Evolutionary conservation across 2,329 filamentous ascomycete genomes (phyloP), one percentile per base, ranked within the genome.

Genomic region (Paraphoma chrysanthemicola): DNA sequence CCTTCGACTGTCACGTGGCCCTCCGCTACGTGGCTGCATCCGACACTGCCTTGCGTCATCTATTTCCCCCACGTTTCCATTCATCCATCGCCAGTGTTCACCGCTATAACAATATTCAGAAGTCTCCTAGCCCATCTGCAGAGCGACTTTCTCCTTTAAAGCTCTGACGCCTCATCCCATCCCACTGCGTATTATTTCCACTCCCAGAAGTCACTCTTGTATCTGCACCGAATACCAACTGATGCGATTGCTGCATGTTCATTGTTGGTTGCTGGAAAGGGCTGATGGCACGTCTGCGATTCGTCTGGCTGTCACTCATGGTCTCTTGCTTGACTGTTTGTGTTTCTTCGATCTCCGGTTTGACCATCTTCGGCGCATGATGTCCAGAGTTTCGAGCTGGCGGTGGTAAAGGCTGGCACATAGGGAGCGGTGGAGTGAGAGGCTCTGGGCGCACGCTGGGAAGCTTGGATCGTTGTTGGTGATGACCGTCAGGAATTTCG

Each of bases 251-350:
- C 41, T 43, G 47, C 5, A 30, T n/a, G n/a, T 49, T 54, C 56
- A 59, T 18, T 7, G 44, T 41, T 9, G 59, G 59, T 45, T 59
- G 56, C 42, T 10, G 31, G 49, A 56, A 62, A 1, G 51, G 43
- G 18, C 33, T 50, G 5, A n/a, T 7, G 3, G 44, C 30, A 36
- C 23, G 29, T 16, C 16, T 9, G 23, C 28, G 44, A 7, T n/a
- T 14, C 28, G 8, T 14, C 44, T 7, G 8, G 12, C 30, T 46
- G 44, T 29, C 8, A 30, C 18, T 28, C 23, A 11, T 30, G 14
- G 14, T 28, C 14, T 30, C 17, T 23, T 30, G 16, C 28, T 28
- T 9, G 17, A 12, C 8, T 10, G 7, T 14, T 5, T 44, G 18
- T 10, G 16, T 28, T 28, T 28, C 12, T 18, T 10, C 6, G 16